Percentiles rank a stretch among this genome's conserved stretches.
These are phyloP conservation scores for Taiozyma sp. DNA, from an alignment of 1,139 yeast genomes.

Conservation along the genomic window DNA sequence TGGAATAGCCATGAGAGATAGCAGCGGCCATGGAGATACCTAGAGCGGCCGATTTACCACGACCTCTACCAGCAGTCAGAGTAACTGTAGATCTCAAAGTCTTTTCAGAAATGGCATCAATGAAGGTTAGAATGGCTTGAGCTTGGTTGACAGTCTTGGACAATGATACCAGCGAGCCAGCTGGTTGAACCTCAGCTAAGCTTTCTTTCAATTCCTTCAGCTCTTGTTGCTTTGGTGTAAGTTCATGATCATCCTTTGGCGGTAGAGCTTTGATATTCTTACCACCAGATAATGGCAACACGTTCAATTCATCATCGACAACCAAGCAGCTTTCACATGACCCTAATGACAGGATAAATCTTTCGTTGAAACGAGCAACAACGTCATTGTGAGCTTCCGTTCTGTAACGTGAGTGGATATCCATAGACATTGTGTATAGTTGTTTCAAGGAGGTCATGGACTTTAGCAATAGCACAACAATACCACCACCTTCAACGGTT, in stretches of 20 bases:
- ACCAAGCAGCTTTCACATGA: constrained; percentile 83
- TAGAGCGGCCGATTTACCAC: constrained; percentile 98
- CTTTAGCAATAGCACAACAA: constrained; percentile 82
- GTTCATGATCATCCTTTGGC: constrained; percentile 64
- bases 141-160: constrained; percentile 94
- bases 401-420: constrained; percentile 89
- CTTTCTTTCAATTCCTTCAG: constrained; percentile 69
- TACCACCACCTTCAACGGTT: constrained; percentile 98
- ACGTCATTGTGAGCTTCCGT: constrained; percentile 98
- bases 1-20: constrained; percentile 92
- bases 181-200: constrained; percentile 88
- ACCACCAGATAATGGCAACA: constrained; percentile 93
- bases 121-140: constrained; percentile 85
- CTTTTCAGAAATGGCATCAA: constrained; percentile 92
- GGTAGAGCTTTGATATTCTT: constrained; percentile 81
- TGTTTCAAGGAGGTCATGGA: constrained; percentile 94
- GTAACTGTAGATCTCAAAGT: constrained; percentile 84
- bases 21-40: constrained; percentile 98
- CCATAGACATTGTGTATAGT: constrained; percentile 96
- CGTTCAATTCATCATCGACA: constrained; percentile 94
- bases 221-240: constrained; percentile 60
- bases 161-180: constrained; percentile 76
- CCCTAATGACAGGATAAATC: constrained; percentile 85
- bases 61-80: constrained; percentile 97
- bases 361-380: constrained; percentile 93